These are phyloP conservation scores for Anastatica hierochuntica DNA, from an alignment of 345 rosid genomes.

Conservation along the genomic window DNA sequence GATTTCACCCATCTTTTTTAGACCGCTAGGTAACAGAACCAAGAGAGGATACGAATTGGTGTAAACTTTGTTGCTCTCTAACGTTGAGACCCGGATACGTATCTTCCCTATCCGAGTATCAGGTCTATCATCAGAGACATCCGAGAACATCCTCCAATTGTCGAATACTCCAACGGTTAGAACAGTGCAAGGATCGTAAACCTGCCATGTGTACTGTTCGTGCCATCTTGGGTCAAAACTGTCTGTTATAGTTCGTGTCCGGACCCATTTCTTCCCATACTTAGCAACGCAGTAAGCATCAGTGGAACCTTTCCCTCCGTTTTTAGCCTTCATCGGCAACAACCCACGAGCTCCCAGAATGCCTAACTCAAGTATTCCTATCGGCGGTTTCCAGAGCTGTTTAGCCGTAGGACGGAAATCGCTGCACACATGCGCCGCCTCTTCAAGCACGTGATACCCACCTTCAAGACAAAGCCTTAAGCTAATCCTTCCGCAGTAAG, in stretches of 20 bases:
- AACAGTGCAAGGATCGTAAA: constrained; percentile 90
- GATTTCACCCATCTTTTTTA: constrained; percentile 96
- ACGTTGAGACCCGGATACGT: constrained; percentile 72
- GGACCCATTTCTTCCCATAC: constrained; percentile 97
- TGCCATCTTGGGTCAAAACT: constrained; percentile 97
- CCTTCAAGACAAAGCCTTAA: constrained; percentile 84
- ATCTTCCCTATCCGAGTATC: constrained; percentile 74
- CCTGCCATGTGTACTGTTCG: constrained; percentile 99
- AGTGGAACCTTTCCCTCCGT: constrained; percentile 72
- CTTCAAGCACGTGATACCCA: constrained; percentile 97
- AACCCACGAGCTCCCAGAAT: constrained; percentile 88
- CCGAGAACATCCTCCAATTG: constrained; percentile 85
- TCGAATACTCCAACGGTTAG: constrained; percentile 78
- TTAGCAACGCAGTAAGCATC: constrained; percentile 93
- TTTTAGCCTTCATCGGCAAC: constrained; percentile 74
- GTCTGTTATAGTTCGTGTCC: constrained; percentile 78
- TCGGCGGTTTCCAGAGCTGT: constrained; percentile 94
- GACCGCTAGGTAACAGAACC: constrained; percentile 48
- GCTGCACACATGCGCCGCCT: constrained; percentile 97
- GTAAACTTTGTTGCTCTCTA: constrained; percentile 87
- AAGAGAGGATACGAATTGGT: constrained; percentile 75
- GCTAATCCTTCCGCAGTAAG: constrained; percentile 61
- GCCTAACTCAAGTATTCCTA: constrained; percentile 81
- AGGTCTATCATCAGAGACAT: constrained; percentile 37
- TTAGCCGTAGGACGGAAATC: constrained; percentile 94